Evolutionary conservation across 2,329 filamentous ascomycete genomes (phyloP).

Genomic region (Talaromyces pinophilus): DNA sequence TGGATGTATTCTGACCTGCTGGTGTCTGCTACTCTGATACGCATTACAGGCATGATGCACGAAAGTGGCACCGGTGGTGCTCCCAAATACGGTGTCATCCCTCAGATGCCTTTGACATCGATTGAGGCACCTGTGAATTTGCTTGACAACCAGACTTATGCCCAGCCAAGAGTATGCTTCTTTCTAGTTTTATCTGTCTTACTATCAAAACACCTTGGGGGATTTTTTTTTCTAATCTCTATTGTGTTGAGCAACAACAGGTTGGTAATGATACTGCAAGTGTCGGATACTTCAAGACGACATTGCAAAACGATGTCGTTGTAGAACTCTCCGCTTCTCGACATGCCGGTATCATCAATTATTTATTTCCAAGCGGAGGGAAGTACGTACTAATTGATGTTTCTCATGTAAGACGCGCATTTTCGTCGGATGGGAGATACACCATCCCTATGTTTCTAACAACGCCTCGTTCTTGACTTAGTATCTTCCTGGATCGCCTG

Average conservation of each 20-base stretch:
- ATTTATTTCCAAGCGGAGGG: conserved; percentile 58
- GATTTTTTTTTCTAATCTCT: not conserved
- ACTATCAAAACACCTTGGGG: too few relatives aligned
- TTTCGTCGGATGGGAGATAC: not conserved
- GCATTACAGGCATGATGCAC: conserved; percentile 45
- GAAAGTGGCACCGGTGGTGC: conserved; percentile 52
- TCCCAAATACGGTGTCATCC: conserved; percentile 43
- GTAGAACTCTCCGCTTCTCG: conserved; percentile 66
- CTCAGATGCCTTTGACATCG: conserved; percentile 41
- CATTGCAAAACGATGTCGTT: conserved; percentile 58
- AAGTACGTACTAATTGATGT: conserved; percentile 66
- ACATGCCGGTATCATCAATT: conserved; percentile 65
- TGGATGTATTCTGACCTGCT: not conserved
- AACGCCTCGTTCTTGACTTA: conserved; percentile 29
- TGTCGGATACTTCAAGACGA: conserved; percentile 66
- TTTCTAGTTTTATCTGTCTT: not conserved
- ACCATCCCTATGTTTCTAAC: not conserved
- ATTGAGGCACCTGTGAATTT: conserved; percentile 44
- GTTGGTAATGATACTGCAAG: conserved; percentile 55
- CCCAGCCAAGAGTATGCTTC: conserved; percentile 60
- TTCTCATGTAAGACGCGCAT: conserved; percentile 38
- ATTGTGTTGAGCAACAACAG: conserved; percentile 22
- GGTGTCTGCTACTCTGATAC: not conserved
- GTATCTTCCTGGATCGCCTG: conserved; percentile 50
- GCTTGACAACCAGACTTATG: conserved; percentile 44